These are phyloP conservation scores for Chrysanthemum makinoi DNA, from an alignment of 129 eudicot species.

Conservation along the genomic window DNA sequence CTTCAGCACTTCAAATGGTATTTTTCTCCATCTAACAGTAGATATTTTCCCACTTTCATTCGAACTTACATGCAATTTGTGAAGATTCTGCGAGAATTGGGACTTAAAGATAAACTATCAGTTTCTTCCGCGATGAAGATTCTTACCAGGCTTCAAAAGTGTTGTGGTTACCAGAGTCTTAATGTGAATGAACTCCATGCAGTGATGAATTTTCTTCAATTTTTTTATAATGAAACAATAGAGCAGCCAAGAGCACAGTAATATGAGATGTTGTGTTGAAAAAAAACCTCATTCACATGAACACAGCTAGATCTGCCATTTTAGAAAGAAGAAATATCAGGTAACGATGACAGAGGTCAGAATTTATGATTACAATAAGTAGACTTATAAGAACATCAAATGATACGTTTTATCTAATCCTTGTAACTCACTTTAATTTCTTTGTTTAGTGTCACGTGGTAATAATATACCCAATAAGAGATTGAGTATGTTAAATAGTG, in stretches of 20 bases:
- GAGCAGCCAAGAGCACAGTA: neutral
- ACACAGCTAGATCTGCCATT: too few species aligned
- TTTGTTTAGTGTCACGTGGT: too few species aligned
- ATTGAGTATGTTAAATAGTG: too few species aligned
- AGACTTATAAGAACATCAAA: too few species aligned
- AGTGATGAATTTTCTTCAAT: constrained; percentile 15
- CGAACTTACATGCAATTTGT: constrained; percentile 14
- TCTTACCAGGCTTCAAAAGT: neutral
- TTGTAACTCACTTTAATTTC: neutral
- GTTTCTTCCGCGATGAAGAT: neutral
- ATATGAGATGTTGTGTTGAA: too few species aligned
- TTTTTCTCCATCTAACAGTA: neutral
- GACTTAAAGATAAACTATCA: constrained; percentile 6
- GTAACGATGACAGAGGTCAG: neutral
- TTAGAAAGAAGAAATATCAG: neutral
- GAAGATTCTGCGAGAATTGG: constrained; percentile 15
- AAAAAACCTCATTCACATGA: too few species aligned
- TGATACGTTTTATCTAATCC: constrained; percentile 7
- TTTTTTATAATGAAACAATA: constrained; percentile 1
- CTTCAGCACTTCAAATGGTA: too few species aligned
- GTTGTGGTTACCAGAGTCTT: neutral
- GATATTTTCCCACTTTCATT: neutral
- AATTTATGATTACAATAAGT: neutral
- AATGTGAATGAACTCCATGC: neutral
- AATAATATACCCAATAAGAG: too few species aligned